phyloP scores from a whole-genome alignment of 768 basidiomycete species.

The Suillus spraguei region DNA sequence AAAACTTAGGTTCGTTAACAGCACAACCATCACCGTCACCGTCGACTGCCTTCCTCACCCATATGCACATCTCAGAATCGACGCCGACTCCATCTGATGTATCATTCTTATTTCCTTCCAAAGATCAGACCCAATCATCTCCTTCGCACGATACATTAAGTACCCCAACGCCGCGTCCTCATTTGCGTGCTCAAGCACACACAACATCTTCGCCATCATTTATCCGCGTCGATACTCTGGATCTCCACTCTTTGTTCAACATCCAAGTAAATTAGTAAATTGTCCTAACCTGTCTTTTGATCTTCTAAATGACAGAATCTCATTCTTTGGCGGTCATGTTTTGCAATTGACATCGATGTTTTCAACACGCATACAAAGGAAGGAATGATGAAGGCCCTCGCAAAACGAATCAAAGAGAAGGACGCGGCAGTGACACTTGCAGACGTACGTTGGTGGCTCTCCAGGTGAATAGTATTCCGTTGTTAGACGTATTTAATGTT shows the following conservation, averaged over 20 bases:
- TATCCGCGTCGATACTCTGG: conserved; percentile 32
- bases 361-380: conserved; percentile 26
- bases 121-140: neutral
- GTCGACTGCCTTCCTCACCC: conserved; percentile 13
- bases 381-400: conserved; percentile 19
- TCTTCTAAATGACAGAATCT: conserved; percentile 37
- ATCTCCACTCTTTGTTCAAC: conserved; percentile 37
- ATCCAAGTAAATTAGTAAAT: conserved; percentile 36
- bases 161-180: conserved; percentile 16
- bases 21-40: conserved; percentile 8
- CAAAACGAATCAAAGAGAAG: conserved; percentile 18
- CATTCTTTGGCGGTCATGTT: conserved; percentile 34
- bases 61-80: conserved; percentile 9
- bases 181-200: conserved; percentile 13
- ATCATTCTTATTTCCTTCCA: neutral
- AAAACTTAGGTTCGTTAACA: conserved; percentile 2
- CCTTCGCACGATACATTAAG: conserved; percentile 3
- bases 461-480: neutral
- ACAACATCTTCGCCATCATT: conserved; percentile 8
- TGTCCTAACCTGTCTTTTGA: conserved; percentile 37
- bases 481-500: neutral
- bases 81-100: conserved; percentile 1
- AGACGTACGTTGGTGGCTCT: neutral
- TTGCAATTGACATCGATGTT: conserved; percentile 26
- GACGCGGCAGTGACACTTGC: neutral